Evolutionary conservation across 495 filamentous ascomycete species (phyloP), one percentile per base, ranked within the genome.

Genomic region (Cladorrhinum samala): DNA sequence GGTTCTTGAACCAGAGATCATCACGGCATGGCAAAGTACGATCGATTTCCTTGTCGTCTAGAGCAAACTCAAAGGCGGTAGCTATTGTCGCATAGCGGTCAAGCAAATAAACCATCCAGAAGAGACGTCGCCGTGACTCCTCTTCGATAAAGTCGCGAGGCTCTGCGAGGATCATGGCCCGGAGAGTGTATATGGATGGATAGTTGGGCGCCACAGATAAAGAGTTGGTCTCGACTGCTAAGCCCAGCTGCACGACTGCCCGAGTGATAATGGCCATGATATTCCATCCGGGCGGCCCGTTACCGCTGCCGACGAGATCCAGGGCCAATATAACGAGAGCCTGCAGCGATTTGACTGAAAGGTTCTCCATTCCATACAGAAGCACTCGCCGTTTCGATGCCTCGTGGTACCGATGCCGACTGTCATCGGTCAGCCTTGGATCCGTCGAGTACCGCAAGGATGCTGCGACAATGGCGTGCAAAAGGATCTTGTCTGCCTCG

Each of bases 51-150:
- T 84, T 87, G 59, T 94, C 88, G 55, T 89, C 84, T 45, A 95
- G 70, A 2, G 87, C 87, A 67, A 95, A 91, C 63, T 95, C 88
- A 57, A 95, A 93, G 2, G 89, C 88, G 0, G 90, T 95, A 0
- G 88, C 84, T 42, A 94, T 81, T 1, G 89, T 94, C 1, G 90
- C 89, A 59, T 93, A 94, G 38, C 91, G 77, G 68, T 95, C 90
- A 30, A 95, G 76, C 23, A 94, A 65, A 61, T 93, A 95, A 23
- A 94, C 84, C 86, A 90, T 91, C 90, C 90, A 95, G 72, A 95
- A 94, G 1, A 95, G 71, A 6, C 90, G 76, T 38, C 90, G 75
- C 38, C 88, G 74, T 42, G 88, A 84, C 61, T 95, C 90, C 46
- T 95, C 89, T 65, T 95, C 90, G 52, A 92, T 86, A 72, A 88